phyloP scores from a whole-genome alignment of 2,329 filamentous ascomycete genomes.

The Calcarisporium arbuscula region DNA sequence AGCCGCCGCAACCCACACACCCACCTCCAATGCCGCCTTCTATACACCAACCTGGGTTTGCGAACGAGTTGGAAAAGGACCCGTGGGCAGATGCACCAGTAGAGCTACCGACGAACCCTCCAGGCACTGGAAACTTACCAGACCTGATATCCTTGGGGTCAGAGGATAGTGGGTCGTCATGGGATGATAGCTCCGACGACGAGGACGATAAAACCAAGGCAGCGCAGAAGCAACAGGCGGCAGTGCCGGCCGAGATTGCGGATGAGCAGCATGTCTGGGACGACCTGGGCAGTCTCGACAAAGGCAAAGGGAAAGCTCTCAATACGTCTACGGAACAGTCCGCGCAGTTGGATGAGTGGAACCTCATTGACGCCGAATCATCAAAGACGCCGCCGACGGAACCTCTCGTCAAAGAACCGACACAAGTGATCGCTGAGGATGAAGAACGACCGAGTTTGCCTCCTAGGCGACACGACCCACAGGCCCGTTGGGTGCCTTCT shows the following conservation, averaged over 20 bases:
- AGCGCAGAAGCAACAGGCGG: slow-evolving; percentile 15
- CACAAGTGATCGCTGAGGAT: slow-evolving; percentile 1
- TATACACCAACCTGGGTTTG: too few species aligned
- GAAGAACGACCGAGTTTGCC: slow-evolving; percentile 31
- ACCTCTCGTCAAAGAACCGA: slow-evolving; percentile 5
- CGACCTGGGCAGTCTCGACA: slow-evolving; percentile 33
- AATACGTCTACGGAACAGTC: slow-evolving; percentile 12
- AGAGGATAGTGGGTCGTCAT: slow-evolving; percentile 31
- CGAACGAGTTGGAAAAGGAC: slow-evolving; percentile 21
- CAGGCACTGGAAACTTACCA: slow-evolving; percentile 20
- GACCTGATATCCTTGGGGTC: slow-evolving; percentile 29
- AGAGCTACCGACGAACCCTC: slow-evolving; percentile 15
- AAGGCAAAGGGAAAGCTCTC: slow-evolving; percentile 33
- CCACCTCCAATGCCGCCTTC: slow-evolving; percentile 12
- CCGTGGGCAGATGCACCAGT: slow-evolving; percentile 24
- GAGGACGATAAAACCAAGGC: slow-evolving; percentile 19
- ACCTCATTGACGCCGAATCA: slow-evolving; percentile 40
- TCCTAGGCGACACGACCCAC: slow-evolving; percentile 23
- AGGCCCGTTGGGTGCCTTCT: slow-evolving; percentile 30
- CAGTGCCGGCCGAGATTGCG: slow-evolving; percentile 25
- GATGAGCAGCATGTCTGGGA: slow-evolving; percentile 46
- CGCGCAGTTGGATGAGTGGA: slow-evolving; percentile 40
- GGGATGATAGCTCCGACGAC: slow-evolving; percentile 30
- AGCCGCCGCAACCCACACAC: slow-evolving; percentile 5
- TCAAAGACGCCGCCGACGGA: slow-evolving; percentile 12